phyloP scores from a whole-genome alignment of 192 early-diverging fungal genomes.

The Gryganskiella cystojenkinii region DNA sequence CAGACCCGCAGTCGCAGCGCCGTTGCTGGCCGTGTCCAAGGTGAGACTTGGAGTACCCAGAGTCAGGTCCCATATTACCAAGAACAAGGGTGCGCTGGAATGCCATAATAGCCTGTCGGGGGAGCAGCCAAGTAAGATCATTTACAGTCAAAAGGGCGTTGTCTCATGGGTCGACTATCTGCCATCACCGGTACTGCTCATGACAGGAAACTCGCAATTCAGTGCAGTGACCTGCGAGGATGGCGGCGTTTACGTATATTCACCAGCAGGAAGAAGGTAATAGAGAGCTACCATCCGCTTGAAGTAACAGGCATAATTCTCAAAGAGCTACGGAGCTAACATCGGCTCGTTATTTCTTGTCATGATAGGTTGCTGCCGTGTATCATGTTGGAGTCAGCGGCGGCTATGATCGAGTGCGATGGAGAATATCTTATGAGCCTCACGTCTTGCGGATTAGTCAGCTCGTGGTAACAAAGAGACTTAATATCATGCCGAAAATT shows the following conservation, averaged over 20 bases:
- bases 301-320: no score
- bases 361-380: conserved; percentile 71
- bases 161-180: conserved; percentile 72
- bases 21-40: conserved; percentile 54
- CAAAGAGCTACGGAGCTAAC: no score
- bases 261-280: conserved; percentile 75
- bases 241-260: conserved; percentile 71
- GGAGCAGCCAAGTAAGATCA: conserved; percentile 54
- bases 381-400: conserved; percentile 70
- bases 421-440: conserved; percentile 73
- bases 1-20: conserved; percentile 50
- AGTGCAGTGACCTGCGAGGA: conserved; percentile 74
- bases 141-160: conserved; percentile 57
- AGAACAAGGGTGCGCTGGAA: conserved; percentile 36
- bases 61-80: conserved; percentile 54
- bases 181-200: conserved; percentile 63
- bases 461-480: conserved; percentile 68
- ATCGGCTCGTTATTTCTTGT: no score
- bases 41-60: conserved; percentile 60
- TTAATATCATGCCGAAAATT: no score
- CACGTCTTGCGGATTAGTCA: conserved; percentile 69
- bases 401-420: conserved; percentile 66
- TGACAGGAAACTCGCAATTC: conserved; percentile 69
- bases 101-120: conserved; percentile 47
- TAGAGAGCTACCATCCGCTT: not conserved